phyloP scores from a whole-genome alignment of 1,139 yeast genomes.

The Diutina pseudorugosa region DNA sequence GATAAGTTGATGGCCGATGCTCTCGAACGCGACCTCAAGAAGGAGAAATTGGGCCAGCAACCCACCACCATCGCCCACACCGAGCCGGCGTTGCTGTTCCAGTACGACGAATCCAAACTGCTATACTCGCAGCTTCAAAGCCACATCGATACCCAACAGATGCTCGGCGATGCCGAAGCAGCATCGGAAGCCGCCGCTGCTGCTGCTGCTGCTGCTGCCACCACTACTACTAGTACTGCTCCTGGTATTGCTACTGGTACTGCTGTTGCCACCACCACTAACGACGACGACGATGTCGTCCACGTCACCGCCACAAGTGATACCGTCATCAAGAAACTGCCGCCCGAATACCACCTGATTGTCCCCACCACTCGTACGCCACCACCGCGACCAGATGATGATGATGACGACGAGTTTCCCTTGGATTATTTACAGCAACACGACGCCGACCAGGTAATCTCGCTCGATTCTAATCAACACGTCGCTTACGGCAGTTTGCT shows the following conservation, averaged over 20 bases:
- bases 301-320: no score
- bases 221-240: no score
- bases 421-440: conserved; percentile 40
- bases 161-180: neutral
- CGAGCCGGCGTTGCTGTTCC: conserved; percentile 56
- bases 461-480: conserved; percentile 20
- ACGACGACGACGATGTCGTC: no score
- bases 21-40: conserved; percentile 79
- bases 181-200: neutral
- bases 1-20: conserved; percentile 92
- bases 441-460: conserved; percentile 13
- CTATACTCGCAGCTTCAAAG: conserved; percentile 33
- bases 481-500: conserved; percentile 9
- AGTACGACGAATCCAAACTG: conserved; percentile 31
- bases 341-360: neutral
- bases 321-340: no score
- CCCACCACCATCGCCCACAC: conserved; percentile 48
- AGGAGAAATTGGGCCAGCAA: conserved; percentile 45
- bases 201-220: neutral
- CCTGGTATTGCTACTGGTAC: neutral
- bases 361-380: neutral
- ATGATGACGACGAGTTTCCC: conserved; percentile 37
- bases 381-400: neutral
- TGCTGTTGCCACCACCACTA: neutral
- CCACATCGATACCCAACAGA: neutral